Percentiles rank a stretch among this genome's conserved stretches.
These are phyloP conservation scores for Geosmithia morbida DNA, from an alignment of 2,329 filamentous ascomycete species.

Conservation along the genomic window DNA sequence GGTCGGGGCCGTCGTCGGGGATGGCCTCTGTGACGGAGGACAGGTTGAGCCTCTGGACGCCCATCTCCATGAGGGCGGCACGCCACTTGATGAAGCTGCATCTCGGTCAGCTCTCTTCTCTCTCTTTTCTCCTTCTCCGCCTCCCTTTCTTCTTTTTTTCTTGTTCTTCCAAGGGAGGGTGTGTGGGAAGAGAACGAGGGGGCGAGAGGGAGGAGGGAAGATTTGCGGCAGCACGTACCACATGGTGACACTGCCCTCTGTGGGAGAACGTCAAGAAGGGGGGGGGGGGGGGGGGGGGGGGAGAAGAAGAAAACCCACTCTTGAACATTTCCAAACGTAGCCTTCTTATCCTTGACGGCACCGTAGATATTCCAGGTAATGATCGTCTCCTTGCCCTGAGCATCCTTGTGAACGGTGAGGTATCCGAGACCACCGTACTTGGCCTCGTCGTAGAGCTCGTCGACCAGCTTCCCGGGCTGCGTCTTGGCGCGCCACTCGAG, in stretches of 20 bases:
- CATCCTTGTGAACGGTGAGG: constrained; percentile 52
- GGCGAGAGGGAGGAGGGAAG: not conserved
- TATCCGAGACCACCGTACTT: constrained; percentile 74
- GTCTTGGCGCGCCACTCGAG: constrained; percentile 71
- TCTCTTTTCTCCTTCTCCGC: not conserved
- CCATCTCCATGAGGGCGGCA: constrained; percentile 78
- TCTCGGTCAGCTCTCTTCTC: not conserved
- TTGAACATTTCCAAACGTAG: constrained; percentile 70
- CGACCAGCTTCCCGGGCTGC: constrained; percentile 53
- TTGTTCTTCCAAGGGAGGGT: no score
- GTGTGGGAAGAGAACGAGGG: not conserved
- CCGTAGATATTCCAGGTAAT: constrained; percentile 94
- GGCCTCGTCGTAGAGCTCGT: constrained; percentile 45
- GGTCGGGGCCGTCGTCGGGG: constrained; percentile 60
- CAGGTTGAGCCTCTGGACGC: constrained; percentile 61
- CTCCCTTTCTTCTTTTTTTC: no score
- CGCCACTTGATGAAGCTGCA: constrained; percentile 79
- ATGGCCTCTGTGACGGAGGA: constrained; percentile 54
- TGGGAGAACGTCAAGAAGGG: no score
- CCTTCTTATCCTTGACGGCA: constrained; percentile 64
- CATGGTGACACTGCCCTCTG: no score
- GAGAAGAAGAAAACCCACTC: constrained; percentile 63
- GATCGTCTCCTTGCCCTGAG: constrained; percentile 37
- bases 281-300: no score
- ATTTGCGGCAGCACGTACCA: no score